Evolutionary conservation across 176 grass and related monocot species (phyloP), one percentile per base, ranked within the genome.

Genomic region (Phragmites australis): DNA sequence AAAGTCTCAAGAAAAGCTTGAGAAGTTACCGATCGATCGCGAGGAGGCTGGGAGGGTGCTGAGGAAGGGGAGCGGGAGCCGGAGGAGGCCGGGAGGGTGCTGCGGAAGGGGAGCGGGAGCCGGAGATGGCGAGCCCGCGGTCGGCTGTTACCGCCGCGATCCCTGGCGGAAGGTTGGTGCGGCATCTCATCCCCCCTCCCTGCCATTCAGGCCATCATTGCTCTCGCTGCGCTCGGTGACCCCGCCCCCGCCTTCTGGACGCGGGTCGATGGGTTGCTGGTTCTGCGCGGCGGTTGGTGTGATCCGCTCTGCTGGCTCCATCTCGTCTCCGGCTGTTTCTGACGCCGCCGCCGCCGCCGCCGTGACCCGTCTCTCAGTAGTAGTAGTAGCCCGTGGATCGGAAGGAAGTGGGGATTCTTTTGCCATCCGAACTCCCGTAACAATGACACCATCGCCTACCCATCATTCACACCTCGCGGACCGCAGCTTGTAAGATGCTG

Each of bases 101-200:
- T 21, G 62, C 1, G 32, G 32, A 25, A 41, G 17, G 12, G 46
- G 69, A 42, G 58, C 21, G 8, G 71, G 75, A 61, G 31, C 4
- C 0, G 39, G 49, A 10, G 59, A 1, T 12, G 32, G 23, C 40
- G 26, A 4, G 5, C 25, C 17, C 6, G 43, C 0, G 60, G 30
- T 9, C 30, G 13, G 42, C 40, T 37, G 30, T 14, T 65, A 15
- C 76, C 2, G 27, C 76, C 14, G 50, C 51, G 17, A 30, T 55
- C 49, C 40, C 25, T 51, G 27, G 63, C 42, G 65, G 8, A 12
- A 79, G 83, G 83, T 85, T 61, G 68, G 56, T 64, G 75, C 74
- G 74, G 18, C 22, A 16, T 14, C 74, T 23, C 14, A 3, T 21
- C 3, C 15, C 21, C 55, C 30, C 12, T 9, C 39, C 4, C 21